Conservation (phyloP, 2,329 filamentous ascomycete species). For the Fusarium armeniacum region DNA sequence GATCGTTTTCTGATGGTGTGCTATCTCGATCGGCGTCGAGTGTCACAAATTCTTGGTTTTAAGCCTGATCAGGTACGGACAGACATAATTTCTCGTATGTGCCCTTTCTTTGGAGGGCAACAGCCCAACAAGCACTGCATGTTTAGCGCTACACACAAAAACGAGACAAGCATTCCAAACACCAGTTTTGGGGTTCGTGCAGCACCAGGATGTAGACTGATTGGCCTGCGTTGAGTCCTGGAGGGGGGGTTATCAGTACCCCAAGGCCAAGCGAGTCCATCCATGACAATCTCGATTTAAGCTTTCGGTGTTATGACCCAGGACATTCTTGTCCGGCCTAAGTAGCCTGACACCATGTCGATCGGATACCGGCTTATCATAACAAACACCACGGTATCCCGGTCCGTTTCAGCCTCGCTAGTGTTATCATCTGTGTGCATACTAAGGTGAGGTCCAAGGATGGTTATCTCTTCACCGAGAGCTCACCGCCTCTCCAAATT, state of each 20-base stretch:
- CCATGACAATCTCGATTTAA: conserved; percentile 33
- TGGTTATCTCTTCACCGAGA: conserved; percentile 30
- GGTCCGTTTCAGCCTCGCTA: conserved; percentile 24
- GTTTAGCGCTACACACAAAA: conserved; percentile 27
- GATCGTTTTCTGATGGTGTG: conserved; percentile 14
- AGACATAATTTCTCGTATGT: not conserved
- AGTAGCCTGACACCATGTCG: conserved; percentile 16
- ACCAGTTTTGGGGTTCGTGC: conserved; percentile 12
- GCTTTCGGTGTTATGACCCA: conserved; percentile 26
- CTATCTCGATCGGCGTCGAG: not conserved
- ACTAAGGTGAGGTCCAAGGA: not conserved
- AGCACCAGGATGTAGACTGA: conserved; percentile 28
- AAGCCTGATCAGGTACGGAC: conserved; percentile 5
- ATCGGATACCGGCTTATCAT: conserved; percentile 32
- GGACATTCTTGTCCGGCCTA: conserved; percentile 34
- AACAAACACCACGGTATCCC: conserved; percentile 8
- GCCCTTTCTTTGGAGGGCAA: conserved; percentile 18
- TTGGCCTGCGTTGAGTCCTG: conserved; percentile 7
- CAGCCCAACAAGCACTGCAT: conserved; percentile 26
- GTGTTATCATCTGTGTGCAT: conserved; percentile 14
- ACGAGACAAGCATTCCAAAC: conserved; percentile 13
- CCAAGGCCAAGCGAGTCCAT: not conserved
- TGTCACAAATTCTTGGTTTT: not conserved
- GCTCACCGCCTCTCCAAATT: conserved; percentile 22
- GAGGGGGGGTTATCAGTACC: conserved; percentile 29